Percentiles rank a stretch among this genome's conserved stretches.
phyloP scores from a whole-genome alignment of 2,329 filamentous ascomycete genomes.

The Cyclaneusma minus region DNA sequence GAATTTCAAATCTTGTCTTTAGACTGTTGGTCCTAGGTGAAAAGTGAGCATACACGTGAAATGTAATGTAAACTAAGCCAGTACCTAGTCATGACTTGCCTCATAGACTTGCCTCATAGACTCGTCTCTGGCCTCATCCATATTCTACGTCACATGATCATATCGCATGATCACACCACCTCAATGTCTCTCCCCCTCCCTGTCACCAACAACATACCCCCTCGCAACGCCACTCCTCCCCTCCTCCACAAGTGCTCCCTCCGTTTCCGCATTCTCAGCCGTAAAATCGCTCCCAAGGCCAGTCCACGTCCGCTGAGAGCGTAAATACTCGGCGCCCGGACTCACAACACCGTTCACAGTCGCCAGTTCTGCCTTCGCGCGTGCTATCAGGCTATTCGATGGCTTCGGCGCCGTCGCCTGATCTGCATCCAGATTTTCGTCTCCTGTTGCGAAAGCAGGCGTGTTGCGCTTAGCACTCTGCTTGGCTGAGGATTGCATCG shows the following conservation, averaged over 20 bases:
- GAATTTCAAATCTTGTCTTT: too few relatives aligned
- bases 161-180: too few relatives aligned
- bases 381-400: conserved; percentile 43
- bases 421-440: conserved; percentile 20
- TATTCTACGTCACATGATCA: not conserved
- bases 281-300: conserved; percentile 79
- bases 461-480: conserved; percentile 1
- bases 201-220: conserved; percentile 68
- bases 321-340: conserved; percentile 77
- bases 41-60: too few relatives aligned
- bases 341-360: conserved; percentile 77
- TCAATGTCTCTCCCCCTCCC: conserved; percentile 20
- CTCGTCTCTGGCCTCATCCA: too few relatives aligned
- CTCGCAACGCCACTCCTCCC: conserved; percentile 77
- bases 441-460: conserved; percentile 3
- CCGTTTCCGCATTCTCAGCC: conserved; percentile 29
- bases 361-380: conserved; percentile 54
- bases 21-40: too few relatives aligned
- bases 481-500: conserved; percentile 44
- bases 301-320: conserved; percentile 75
- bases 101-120: too few relatives aligned
- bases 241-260: conserved; percentile 60
- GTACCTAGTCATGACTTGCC: too few relatives aligned
- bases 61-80: too few relatives aligned
- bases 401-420: conserved; percentile 11